Evolutionary conservation across 2,329 filamentous ascomycete species (phyloP), one percentile per base, ranked within the genome.

Genomic region (Fusarium newnesense): DNA sequence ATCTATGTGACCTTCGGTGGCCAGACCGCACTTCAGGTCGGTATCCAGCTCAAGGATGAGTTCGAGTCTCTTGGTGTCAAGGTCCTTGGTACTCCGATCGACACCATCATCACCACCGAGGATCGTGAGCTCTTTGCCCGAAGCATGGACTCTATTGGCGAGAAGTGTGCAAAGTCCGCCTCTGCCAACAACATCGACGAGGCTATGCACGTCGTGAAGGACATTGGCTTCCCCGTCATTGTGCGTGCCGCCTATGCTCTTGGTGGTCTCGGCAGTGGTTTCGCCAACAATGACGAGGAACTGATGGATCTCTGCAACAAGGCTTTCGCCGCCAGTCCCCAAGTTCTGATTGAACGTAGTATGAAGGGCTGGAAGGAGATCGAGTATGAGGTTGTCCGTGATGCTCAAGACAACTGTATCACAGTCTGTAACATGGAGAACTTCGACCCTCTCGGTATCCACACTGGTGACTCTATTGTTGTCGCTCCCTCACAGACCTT

Each of bases 341-440:
- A 99, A 81, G 94, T 99, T 12, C 89, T 99, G 62, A 97, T 99
- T 78, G 96, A 99, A 86, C 92, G 94, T 82, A 97, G 94, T 85
- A 98, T 99, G 96, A 98, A 98, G 86, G 96, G 96, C 67, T 99
- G 96, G 96, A 99, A 99, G 84, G 96, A 99, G 84, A 97, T 98
- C 72, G 96, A 99, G 83, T 99, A 98, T 80, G 96, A 99, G 83
- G 96, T 98, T 70, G 96, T 99, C 44, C 93, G 96, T 79, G 96
- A 98, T 86, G 93, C 92, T 64, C 91, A 94, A 77, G 95, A 99
- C 85, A 98, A 98, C 88, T 99, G 96, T 82, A 98, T 99, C 81
- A 99, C 96, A 11, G 96, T 99, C 70, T 99, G 96, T 84, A 99
- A 99, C 87, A 98, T 99, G 96, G 96, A 99, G 86, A 99, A 99